Evolutionary conservation across 495 filamentous ascomycete species (phyloP).

Genomic region (Xylaria palmicola): DNA sequence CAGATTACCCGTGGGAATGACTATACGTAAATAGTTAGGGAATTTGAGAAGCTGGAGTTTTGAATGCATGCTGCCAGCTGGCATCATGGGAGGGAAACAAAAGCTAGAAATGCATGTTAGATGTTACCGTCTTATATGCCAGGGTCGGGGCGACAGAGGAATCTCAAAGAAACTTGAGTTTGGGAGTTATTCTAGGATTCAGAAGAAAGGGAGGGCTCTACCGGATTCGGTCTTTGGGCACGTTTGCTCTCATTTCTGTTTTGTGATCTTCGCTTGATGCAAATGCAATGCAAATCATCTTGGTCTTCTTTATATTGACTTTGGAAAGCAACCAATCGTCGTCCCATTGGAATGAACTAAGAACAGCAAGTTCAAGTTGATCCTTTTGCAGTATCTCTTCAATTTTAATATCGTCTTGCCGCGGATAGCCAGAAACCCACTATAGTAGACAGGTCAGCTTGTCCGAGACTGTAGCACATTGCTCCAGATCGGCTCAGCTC

Average conservation of each 20-base stretch:
- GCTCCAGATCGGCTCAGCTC: too few relatives aligned
- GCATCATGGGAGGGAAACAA: slow-evolving; percentile 72
- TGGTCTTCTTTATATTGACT: slow-evolving; percentile 39
- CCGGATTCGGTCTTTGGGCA: slow-evolving; percentile 45
- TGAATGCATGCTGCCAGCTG: slow-evolving; percentile 70
- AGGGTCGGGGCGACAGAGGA: too few relatives aligned
- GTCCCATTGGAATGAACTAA: slow-evolving; percentile 89
- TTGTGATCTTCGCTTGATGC: slow-evolving; percentile 49
- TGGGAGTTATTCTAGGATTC: not conserved
- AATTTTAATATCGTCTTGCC: slow-evolving; percentile 77
- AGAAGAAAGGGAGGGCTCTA: not conserved
- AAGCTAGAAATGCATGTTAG: slow-evolving; percentile 34
- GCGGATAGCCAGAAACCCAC: slow-evolving; percentile 57
- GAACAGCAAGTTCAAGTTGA: slow-evolving; percentile 69
- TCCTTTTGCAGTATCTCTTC: slow-evolving; percentile 81
- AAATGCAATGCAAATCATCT: slow-evolving; percentile 43
- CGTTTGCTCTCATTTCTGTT: slow-evolving; percentile 52
- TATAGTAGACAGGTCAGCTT: not conserved
- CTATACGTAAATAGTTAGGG: slow-evolving; percentile 65
- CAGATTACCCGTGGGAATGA: slow-evolving; percentile 78
- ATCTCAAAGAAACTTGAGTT: not conserved
- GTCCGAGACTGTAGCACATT: too few relatives aligned
- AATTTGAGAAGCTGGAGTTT: slow-evolving; percentile 85
- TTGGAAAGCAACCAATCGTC: slow-evolving; percentile 49
- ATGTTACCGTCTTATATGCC: not conserved